Percentiles rank a stretch among this genome's conserved stretches.
Evolutionary conservation across 768 basidiomycete genomes (phyloP).

Genomic region (Daedalea quercina): DNA sequence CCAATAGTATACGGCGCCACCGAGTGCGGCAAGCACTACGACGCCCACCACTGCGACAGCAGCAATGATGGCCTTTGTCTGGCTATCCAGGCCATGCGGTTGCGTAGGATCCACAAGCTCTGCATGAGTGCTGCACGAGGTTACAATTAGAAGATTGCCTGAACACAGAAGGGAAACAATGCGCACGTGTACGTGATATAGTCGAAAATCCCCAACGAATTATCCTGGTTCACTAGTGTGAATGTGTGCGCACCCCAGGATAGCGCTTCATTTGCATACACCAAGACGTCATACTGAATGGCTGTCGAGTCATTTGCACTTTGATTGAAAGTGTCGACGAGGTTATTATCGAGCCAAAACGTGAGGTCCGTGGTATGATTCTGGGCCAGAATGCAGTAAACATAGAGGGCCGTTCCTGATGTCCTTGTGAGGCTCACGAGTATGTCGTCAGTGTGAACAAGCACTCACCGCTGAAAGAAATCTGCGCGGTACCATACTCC

Average conservation of each 20-base stretch:
- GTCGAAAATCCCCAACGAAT: constrained; percentile 28
- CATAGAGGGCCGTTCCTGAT: constrained; percentile 2
- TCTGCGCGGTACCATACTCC: constrained; percentile 4
- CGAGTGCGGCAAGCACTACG: neutral
- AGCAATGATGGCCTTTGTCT: neutral
- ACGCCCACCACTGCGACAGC: neutral
- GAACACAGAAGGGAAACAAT: neutral
- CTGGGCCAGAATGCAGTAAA: constrained; percentile 1
- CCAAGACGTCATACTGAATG: constrained; percentile 23
- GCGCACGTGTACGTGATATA: constrained; percentile 32
- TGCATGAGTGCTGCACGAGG: too few relatives aligned
- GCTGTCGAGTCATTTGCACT: neutral
- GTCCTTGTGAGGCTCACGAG: too few relatives aligned
- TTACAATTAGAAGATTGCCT: neutral
- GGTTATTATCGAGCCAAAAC: neutral
- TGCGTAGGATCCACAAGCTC: too few relatives aligned
- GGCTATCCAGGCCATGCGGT: neutral
- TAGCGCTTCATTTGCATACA: constrained; percentile 23
- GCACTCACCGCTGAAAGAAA: constrained; percentile 11
- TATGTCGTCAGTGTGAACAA: neutral
- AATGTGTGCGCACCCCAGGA: constrained; percentile 23
- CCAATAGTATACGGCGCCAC: neutral
- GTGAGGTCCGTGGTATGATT: constrained; percentile 1
- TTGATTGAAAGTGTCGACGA: neutral
- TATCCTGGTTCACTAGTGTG: constrained; percentile 24